Base-by-base conservation (phyloP, 1,284 basidiomycete species). In the Trichosporon inkin region DNA sequence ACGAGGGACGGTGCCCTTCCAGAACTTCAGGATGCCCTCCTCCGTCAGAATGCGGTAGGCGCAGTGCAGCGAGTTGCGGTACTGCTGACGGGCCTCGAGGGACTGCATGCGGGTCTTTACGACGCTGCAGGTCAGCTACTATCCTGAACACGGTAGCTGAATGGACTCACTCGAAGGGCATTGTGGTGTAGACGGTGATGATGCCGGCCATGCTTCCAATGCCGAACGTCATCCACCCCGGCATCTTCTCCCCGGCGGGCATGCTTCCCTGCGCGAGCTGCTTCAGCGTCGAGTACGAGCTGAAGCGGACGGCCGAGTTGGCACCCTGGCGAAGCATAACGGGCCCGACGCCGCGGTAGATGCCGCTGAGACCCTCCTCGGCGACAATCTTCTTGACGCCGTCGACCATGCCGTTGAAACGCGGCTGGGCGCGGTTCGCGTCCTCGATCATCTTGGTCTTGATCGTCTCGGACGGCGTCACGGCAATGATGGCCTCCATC, bases 401-500 rank as follows among this genome's bases (percentile, higher is more conserved):
- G 67, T 96, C 91, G 6, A 92, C 71, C 28, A 97, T 81, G n/a
- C 94, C 93, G 41, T 85, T 85, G 77, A 91, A 98, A 69, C 87
- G 85, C 3, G 94, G 94, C 64, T 85, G 82, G 0, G 88, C 83
- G 19, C 87, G 85, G 75, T 93, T 92, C 5, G 91, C 86, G 70
- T 98, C 95, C 73, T 95, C 93, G 65, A 99, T 95, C 64, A 98
- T 85, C 75, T 98, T 98, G n/a, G 95, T 99, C 75, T 99, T 99
- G 82, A 99, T 97, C 0, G 95, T 98, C 78, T 99, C 95, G 8
- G 90, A 93, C 0, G 95, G 96, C 0, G 95, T 98, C 6, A 98
- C 95, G 1, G 94, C 95, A 61, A 98, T 86, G 24, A 98, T 76
- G 1, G 95, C 94, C 78, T 99, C 95, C 75, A 84, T 88, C 86